Conservation (phyloP, 2,329 filamentous ascomycete genomes). For the Trichophaea hybrida region DNA sequence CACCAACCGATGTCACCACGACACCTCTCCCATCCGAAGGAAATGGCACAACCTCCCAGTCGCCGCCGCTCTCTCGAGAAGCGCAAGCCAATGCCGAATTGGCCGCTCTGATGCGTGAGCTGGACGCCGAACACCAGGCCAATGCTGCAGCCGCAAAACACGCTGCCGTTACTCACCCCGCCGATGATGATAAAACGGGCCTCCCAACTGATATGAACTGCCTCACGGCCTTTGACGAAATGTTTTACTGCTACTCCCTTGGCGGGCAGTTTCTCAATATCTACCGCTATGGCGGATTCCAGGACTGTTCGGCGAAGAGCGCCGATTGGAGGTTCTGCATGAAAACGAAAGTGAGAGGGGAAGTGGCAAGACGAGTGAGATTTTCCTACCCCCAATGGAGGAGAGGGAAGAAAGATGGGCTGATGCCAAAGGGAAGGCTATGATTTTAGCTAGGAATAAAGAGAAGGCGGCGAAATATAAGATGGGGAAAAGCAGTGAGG, state of each 20-base stretch:
- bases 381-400: constrained; percentile 33
- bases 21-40: constrained; percentile 1
- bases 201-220: constrained; percentile 79
- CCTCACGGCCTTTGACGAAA: constrained; percentile 75
- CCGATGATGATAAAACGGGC: constrained; percentile 40
- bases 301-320: constrained; percentile 72
- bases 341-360: constrained; percentile 51
- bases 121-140: constrained; percentile 10
- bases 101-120: constrained; percentile 20
- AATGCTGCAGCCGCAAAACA: background rate
- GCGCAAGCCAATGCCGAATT: constrained; percentile 25
- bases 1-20: background rate
- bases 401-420: constrained; percentile 38
- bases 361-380: constrained; percentile 17
- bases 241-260: constrained; percentile 84
- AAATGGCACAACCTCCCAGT: background rate
- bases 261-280: constrained; percentile 67
- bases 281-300: constrained; percentile 69
- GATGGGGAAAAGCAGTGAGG: constrained; percentile 62
- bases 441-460: constrained; percentile 30
- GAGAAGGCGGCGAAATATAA: constrained; percentile 47
- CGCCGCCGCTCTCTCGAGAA: constrained; percentile 16
- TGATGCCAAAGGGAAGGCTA: constrained; percentile 2
- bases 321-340: constrained; percentile 97
- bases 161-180: constrained; percentile 1